Evolutionary conservation across 352 stramenopile genomes (phyloP).

Genomic region (Phytophthora colocasiae): DNA sequence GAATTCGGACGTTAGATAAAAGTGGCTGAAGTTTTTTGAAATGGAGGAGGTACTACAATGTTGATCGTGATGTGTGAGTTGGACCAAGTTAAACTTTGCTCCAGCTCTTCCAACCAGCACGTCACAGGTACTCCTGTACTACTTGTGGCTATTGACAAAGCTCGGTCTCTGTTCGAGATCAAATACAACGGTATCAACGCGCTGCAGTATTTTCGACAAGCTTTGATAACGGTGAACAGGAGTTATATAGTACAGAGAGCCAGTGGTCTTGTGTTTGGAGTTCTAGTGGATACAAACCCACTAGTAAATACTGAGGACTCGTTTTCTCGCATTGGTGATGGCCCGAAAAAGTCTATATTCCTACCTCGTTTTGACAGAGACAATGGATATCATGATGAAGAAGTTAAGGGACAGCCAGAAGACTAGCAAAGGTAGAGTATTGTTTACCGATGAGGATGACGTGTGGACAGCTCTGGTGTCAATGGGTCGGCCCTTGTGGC

Average conservation of each 20-base stretch:
- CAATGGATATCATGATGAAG: constrained; percentile 27
- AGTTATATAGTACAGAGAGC: too few species aligned
- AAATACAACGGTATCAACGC: not conserved
- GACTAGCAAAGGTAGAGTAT: not conserved
- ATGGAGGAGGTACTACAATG: not conserved
- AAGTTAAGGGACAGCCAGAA: not conserved
- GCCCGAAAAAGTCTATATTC: constrained; percentile 38
- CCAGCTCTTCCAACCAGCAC: too few species aligned
- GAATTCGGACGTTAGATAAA: not conserved
- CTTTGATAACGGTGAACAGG: too few species aligned
- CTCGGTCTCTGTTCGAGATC: not conserved
- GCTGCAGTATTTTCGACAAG: too few species aligned
- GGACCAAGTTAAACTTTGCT: not conserved
- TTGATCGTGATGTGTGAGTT: not conserved
- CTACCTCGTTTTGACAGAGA: constrained; percentile 61
- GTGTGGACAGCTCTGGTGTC: not conserved
- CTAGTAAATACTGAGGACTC: too few species aligned
- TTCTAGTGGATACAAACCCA: too few species aligned
- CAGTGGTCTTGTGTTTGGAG: too few species aligned
- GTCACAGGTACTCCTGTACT: not conserved
- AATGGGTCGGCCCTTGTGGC: constrained; percentile 1
- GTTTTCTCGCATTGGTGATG: too few species aligned
- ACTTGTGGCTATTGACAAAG: not conserved
- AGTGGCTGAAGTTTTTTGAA: not conserved
- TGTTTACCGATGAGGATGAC: not conserved